Percentiles rank a stretch among this genome's conserved stretches.
phyloP scores from a whole-genome alignment of 2,329 filamentous ascomycete species.

The Clarireedia monteithiana region DNA sequence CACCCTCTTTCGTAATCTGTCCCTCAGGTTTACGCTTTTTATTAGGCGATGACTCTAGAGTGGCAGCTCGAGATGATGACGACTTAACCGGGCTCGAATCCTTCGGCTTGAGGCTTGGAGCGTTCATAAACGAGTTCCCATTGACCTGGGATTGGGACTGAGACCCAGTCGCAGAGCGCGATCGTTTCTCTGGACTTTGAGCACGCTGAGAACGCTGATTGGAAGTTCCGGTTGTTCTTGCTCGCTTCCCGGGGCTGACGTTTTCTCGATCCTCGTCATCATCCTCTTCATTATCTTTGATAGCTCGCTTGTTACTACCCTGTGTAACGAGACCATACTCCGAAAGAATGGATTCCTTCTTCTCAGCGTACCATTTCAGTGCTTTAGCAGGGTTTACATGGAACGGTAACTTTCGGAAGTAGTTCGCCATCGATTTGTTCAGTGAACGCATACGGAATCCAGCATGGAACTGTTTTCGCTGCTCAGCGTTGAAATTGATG shows the following conservation, averaged over 20 bases:
- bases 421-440: conserved; percentile 22
- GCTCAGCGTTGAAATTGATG: conserved; percentile 15
- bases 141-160: conserved; percentile 4
- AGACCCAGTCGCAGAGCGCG: not conserved
- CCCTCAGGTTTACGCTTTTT: conserved; percentile 26
- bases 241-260: conserved; percentile 21
- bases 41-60: conserved; percentile 10
- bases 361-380: conserved; percentile 3
- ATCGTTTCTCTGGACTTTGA: conserved; percentile 5
- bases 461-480: conserved; percentile 20
- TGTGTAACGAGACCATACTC: not conserved
- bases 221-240: conserved; percentile 8
- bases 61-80: conserved; percentile 3
- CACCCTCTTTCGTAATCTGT: conserved; percentile 23
- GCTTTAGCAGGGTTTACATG: not conserved
- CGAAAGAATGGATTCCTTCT: conserved; percentile 3
- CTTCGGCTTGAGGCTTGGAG: conserved; percentile 1
- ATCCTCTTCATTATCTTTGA: conserved; percentile 3
- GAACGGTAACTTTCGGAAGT: conserved; percentile 14
- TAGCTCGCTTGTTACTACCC: not conserved
- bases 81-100: not conserved
- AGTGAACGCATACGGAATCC: conserved; percentile 25
- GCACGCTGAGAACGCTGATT: not conserved
- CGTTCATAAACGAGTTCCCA: conserved; percentile 1
- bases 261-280: conserved; percentile 17